Base-by-base conservation (phyloP, 176 grass and related monocot species). In the Coix lacrymajobi region DNA sequence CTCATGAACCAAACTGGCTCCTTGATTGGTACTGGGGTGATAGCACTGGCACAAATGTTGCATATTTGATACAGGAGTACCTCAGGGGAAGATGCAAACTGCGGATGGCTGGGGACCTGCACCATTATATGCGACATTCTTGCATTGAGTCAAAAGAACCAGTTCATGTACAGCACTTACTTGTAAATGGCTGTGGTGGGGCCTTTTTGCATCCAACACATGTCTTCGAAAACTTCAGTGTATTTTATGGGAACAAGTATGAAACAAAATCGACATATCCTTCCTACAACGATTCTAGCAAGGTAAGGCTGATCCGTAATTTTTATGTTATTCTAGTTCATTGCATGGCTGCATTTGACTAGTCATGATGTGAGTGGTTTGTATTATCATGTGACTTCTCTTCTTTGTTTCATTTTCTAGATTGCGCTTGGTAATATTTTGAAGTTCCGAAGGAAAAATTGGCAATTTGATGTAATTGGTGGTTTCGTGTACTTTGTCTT, bases 391-490 rank as follows among this genome's bases (percentile, higher is more conserved):
- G 62, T 79, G 62, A 75, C 74, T 79, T 85, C 5, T 82, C 37
- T 75, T 30, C 32, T 29, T 85, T 70, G 25, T 75, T 84, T 77
- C 4, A 57, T 73, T 75, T 13, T 71, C n/a, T 75, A 99, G 96
- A 99, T 99, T 81, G 93, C 96, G 65, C 91, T 99, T 82, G 96
- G 91, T 49, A 99, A 99, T 81, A 99, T 99, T 78, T 79, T 95
- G 83, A 99, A 99, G 71, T 99, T 99, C 31, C 74, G 96, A 73
- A 92, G 85, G 73, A 99, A 99, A 89, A 99, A 99, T 79, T 99
- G 96, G 96, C 96, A 99, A 78, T 99, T 99, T 87, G 96, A 99
- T 84, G 75, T 99, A n/a, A 99, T 99, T 78, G 96, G 96, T 83
- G 96, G 96, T 64, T 87, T 91, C 85, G 90, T 96, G 43, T 99